A percentile compares a stretch with the other conserved stretches of the same genome.
Evolutionary conservation across 768 basidiomycete genomes (phyloP).

Genomic region (Punctularia strigosozonata): DNA sequence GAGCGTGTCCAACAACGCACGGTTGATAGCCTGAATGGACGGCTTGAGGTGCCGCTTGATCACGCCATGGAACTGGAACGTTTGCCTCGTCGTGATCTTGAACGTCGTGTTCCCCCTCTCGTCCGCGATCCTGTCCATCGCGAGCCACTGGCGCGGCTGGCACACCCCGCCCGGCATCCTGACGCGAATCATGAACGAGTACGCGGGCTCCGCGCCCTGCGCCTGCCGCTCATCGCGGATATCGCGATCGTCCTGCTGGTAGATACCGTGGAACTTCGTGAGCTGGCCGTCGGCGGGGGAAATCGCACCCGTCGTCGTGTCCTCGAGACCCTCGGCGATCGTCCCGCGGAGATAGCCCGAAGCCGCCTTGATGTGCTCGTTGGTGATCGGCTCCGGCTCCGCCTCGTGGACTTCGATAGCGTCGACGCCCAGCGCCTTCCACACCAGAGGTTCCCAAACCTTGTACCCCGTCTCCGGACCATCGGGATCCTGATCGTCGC

Average conservation of each 20-base stretch:
- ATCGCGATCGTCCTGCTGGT: constrained; percentile 96
- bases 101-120: constrained; percentile 89
- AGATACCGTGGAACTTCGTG: constrained; percentile 96
- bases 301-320: constrained; percentile 81
- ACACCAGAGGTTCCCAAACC: constrained; percentile 84
- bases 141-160: constrained; percentile 81
- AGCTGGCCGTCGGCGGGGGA: constrained; percentile 86
- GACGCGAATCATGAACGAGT: constrained; percentile 96
- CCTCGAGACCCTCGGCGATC: constrained; percentile 83
- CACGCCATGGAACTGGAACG: constrained; percentile 99
- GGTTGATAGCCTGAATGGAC: constrained; percentile 93
- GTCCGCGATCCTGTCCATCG: constrained; percentile 94
- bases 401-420: constrained; percentile 77
- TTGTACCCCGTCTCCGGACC: constrained; percentile 95
- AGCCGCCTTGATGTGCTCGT: constrained; percentile 98
- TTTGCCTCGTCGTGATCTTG: constrained; percentile 95
- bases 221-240: constrained; percentile 92
- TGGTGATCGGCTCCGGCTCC: constrained; percentile 94
- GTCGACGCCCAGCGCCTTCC: constrained; percentile 94
- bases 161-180: constrained; percentile 96
- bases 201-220: constrained; percentile 91
- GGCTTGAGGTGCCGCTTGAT: constrained; percentile 95
- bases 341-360: constrained; percentile 91
- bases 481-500: constrained; percentile 96
- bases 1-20: constrained; percentile 82